These are phyloP conservation scores for Solanum pimpinellifolium DNA, from an alignment of 257 asterid genomes.

Conservation along the genomic window DNA sequence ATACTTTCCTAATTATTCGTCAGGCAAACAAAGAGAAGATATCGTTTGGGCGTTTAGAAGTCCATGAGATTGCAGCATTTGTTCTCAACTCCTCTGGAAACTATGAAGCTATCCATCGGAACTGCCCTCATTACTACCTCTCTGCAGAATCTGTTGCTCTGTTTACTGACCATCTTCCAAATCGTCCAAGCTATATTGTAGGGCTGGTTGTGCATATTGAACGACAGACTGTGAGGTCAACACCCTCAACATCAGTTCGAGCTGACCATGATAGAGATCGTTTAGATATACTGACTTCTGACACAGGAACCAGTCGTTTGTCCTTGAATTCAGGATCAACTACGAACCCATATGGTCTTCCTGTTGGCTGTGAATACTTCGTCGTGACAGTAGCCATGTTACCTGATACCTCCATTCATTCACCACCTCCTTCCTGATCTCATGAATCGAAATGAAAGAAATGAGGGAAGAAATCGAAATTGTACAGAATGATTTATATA, in stretches of 20 bases:
- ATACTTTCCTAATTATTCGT: background rate
- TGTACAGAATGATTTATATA: constrained; percentile 34
- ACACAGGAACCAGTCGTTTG: constrained; percentile 29
- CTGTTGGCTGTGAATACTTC: constrained; percentile 80
- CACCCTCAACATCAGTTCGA: constrained; percentile 23
- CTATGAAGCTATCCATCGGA: constrained; percentile 81
- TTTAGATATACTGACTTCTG: constrained; percentile 30
- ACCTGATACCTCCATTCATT: constrained; percentile 67
- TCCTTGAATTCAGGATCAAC: constrained; percentile 25
- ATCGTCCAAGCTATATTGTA: constrained; percentile 54
- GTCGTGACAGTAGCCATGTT: constrained; percentile 87
- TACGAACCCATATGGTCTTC: constrained; percentile 42
- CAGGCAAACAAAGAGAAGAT: constrained; percentile 95
- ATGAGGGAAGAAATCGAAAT: constrained; percentile 59
- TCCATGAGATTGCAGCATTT: constrained; percentile 87
- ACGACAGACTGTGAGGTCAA: constrained; percentile 40
- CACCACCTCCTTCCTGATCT: constrained; percentile 84
- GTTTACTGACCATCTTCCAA: constrained; percentile 65
- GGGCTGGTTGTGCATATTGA: constrained; percentile 96
- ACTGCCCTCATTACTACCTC: constrained; percentile 62
- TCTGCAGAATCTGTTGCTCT: constrained; percentile 88
- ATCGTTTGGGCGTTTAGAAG: constrained; percentile 70
- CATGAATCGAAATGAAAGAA: constrained; percentile 45
- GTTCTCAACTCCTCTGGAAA: constrained; percentile 66
- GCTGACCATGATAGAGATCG: constrained; percentile 24